These are phyloP conservation scores for Salicornia ramosissima DNA, from an alignment of 148 eudicot genomes.

Conservation along the genomic window DNA sequence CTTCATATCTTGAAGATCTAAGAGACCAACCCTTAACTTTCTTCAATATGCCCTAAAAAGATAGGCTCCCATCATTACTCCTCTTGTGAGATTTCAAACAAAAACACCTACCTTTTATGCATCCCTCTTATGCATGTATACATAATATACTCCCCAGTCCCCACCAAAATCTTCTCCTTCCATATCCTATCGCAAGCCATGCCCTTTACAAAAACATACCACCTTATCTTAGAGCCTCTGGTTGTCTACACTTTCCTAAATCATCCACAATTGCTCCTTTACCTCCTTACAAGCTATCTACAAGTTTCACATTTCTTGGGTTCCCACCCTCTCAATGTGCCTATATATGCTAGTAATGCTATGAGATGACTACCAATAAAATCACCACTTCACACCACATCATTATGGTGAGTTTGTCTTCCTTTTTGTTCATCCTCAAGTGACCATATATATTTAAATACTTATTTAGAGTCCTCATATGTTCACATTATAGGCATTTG, in stretches of 20 bases:
- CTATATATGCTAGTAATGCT: not conserved
- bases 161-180: no score
- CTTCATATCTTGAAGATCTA: no score
- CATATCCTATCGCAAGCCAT: not conserved
- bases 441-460: not conserved
- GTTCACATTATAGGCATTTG: no score
- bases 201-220: not conserved
- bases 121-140: no score
- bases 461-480: no score
- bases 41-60: no score
- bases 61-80: no score
- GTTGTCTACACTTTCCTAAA: not conserved
- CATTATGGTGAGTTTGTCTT: not conserved
- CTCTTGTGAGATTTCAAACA: no score
- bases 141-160: no score
- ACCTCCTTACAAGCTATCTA: not conserved
- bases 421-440: not conserved
- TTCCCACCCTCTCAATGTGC: not conserved
- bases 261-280: not conserved
- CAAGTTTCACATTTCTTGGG: not conserved
- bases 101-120: no score
- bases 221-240: not conserved
- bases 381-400: not conserved
- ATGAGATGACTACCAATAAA: not conserved
- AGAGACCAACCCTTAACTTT: no score